phyloP scores from a whole-genome alignment of 331 rosid species.

The Rosa hybrid region DNA sequence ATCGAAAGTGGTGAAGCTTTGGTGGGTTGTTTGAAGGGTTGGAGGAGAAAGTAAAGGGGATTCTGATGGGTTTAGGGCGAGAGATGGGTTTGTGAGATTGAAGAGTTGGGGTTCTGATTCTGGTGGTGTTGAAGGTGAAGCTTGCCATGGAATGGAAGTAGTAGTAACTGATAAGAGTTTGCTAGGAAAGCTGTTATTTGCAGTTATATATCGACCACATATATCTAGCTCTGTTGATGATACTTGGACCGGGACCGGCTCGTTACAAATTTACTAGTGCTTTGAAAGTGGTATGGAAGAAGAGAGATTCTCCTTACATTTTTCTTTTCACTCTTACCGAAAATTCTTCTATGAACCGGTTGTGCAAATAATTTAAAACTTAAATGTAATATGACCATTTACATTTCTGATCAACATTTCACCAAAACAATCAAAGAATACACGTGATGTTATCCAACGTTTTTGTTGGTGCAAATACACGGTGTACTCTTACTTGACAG shows the following conservation, averaged over 20 bases:
- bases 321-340: too few species aligned
- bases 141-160: conserved; percentile 66
- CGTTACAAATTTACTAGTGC: too few species aligned
- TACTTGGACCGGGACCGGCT: not conserved
- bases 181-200: conserved; percentile 9
- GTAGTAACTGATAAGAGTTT: conserved; percentile 12
- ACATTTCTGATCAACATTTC: too few species aligned
- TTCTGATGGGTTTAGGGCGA: conserved; percentile 33
- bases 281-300: too few species aligned
- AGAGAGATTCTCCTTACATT: too few species aligned
- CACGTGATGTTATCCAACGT: too few species aligned
- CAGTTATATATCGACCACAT: conserved; percentile 51
- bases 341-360: too few species aligned
- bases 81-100: conserved; percentile 36
- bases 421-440: too few species aligned
- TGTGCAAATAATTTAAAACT: too few species aligned
- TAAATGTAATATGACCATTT: too few species aligned
- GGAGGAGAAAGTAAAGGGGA: conserved; percentile 29
- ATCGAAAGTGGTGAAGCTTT: conserved; percentile 36
- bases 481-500: too few species aligned
- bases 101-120: conserved; percentile 53
- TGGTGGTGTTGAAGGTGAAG: conserved; percentile 64
- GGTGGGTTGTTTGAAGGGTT: conserved; percentile 19
- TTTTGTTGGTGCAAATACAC: too few species aligned
- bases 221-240: not conserved